Conservation (phyloP, 2,329 filamentous ascomycete genomes). For the Sarocladiaceae sp. region DNA sequence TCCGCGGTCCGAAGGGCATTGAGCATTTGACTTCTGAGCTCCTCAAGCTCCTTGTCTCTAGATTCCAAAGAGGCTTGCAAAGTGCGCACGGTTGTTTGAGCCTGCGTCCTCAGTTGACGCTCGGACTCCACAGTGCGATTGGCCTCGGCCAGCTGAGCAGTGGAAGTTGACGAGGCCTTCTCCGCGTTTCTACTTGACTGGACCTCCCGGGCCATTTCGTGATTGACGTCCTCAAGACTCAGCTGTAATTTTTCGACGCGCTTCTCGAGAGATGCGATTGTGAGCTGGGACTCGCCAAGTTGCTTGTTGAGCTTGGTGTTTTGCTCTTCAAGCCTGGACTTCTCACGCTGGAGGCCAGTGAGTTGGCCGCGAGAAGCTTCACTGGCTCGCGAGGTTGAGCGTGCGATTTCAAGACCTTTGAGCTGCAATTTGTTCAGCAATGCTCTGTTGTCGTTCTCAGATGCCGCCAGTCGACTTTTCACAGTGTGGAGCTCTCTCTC, state of each 20-base stretch:
- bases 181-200: slow-evolving; percentile 88
- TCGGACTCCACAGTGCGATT: slow-evolving; percentile 91
- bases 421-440: slow-evolving; percentile 97
- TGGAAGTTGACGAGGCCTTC: slow-evolving; percentile 75
- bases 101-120: slow-evolving; percentile 76
- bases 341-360: slow-evolving; percentile 74
- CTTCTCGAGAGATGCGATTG: slow-evolving; percentile 82
- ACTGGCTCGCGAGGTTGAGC: slow-evolving; percentile 79
- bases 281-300: slow-evolving; percentile 78
- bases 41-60: slow-evolving; percentile 74
- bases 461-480: slow-evolving; percentile 83
- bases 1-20: slow-evolving; percentile 84
- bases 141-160: slow-evolving; percentile 79
- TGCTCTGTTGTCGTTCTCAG: slow-evolving; percentile 92
- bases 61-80: slow-evolving; percentile 76
- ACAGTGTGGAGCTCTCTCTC: slow-evolving; percentile 89
- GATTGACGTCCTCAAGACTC: slow-evolving; percentile 84
- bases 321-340: slow-evolving; percentile 76
- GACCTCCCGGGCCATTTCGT: slow-evolving; percentile 85
- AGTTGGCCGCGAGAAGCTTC: slow-evolving; percentile 80
- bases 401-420: slow-evolving; percentile 92
- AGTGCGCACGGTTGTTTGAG: slow-evolving; percentile 78
- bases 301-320: slow-evolving; percentile 77
- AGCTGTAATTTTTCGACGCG: slow-evolving; percentile 89
- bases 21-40: slow-evolving; percentile 75